Percentiles rank a stretch among this genome's conserved stretches.
phyloP scores from a whole-genome alignment of 2,329 filamentous ascomycete genomes.

The Stenocarpella maydis region DNA sequence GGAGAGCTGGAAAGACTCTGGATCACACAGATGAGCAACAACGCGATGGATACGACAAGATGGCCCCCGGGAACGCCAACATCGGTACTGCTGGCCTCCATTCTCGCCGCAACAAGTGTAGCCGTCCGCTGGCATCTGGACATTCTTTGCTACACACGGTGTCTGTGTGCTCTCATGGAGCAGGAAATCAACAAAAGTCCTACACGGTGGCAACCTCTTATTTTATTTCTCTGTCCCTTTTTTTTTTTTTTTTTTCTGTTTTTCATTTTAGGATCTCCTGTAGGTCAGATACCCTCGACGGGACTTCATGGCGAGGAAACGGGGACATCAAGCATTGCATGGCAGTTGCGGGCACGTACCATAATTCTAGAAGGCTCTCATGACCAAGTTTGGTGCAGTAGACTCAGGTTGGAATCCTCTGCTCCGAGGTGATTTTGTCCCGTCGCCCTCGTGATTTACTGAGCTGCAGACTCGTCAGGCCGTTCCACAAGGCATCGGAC shows the following conservation, averaged over 20 bases:
- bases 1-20: constrained; percentile 1
- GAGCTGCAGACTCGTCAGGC: no score
- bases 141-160: neutral
- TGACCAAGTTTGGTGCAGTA: neutral
- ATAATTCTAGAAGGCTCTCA: constrained; percentile 21
- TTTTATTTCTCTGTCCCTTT: neutral
- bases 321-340: neutral
- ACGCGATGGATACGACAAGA: neutral
- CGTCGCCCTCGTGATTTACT: neutral
- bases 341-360: neutral
- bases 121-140: neutral
- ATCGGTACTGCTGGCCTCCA: neutral
- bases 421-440: neutral
- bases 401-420: neutral
- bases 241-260: neutral
- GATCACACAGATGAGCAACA: neutral
- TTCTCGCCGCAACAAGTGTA: neutral
- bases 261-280: neutral
- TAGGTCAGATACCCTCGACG: neutral
- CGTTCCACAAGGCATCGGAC: no score
- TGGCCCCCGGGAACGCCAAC: neutral
- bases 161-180: neutral
- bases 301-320: constrained; percentile 15
- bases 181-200: neutral
- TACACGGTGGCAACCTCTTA: neutral